Evolutionary conservation across 192 early-diverging fungal species (phyloP), one percentile per base, ranked within the genome.

Genomic region (Diversispora eburnea): DNA sequence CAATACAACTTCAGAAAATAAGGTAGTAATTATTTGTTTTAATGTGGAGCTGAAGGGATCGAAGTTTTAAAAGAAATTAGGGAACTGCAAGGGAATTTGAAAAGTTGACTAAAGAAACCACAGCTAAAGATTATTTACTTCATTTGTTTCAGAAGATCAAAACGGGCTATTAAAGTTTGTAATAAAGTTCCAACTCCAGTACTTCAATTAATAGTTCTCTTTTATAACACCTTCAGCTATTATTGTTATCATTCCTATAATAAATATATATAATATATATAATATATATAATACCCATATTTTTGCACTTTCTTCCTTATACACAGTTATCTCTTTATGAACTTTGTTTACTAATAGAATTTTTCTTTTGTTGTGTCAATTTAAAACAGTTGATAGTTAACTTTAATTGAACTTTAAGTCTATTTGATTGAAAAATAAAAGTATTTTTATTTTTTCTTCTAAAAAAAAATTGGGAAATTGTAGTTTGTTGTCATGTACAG

Each of bases 201-300:
- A 93, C 97, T 77, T 99, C 97, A n/a, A 91, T 85, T 86, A 84
- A 62, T 92, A 90, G 83, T 99, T 95, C 69, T 98, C 95, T 17
- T 95, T 89, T 64, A 99, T 99, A 61, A 99, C 94, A 76, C 91
- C 85, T 69, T 99, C 95, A 5, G 79, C 81, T 65, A n/a, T 8
- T 17, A 10, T 52, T 49, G 87, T 15, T 13, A 56, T n/a, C 0
- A 49, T 8, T 13, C 48, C 8, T n/a, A 3, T 49, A 10, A 13
- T 49, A 13, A 49, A n/a, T n/a, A n/a, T n/a, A n/a, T n/a, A n/a
- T n/a, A 54, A 54, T 54, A 41, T 12, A 17, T n/a, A 17, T 67
- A 13, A 7, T 25, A 5, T 0, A 15, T 45, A 0, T 42, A 54
- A 12, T 82, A 93, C 93, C 66, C 93, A 80, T 42, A 97, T 92